Conservation (phyloP, 306 rosid genomes). For the Prunus fruticosa region DNA sequence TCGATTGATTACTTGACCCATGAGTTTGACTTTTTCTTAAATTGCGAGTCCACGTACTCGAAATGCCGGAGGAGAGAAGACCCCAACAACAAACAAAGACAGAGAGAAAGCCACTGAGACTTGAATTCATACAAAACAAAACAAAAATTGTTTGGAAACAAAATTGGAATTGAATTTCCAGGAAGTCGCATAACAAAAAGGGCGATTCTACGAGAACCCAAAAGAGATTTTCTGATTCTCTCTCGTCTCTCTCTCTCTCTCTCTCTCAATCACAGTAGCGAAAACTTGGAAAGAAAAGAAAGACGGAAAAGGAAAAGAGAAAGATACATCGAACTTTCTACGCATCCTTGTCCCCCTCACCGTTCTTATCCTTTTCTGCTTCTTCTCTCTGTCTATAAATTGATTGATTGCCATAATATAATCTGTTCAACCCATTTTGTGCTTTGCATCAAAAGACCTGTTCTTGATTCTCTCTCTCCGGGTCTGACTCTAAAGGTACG, state of each 20-base stretch:
- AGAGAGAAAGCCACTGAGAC: not conserved
- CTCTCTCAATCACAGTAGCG: not conserved
- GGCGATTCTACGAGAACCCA: not conserved
- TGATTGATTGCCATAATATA: not conserved
- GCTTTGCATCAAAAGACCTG: not conserved
- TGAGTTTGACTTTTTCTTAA: slow-evolving; percentile 6
- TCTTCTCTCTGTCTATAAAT: not conserved
- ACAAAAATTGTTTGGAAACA: not conserved
- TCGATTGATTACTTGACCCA: slow-evolving; percentile 2
- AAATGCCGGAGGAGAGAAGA: not conserved
- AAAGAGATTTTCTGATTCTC: not conserved
- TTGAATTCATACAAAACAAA: not conserved
- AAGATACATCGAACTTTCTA: slow-evolving; percentile 12
- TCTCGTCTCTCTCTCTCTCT: not conserved
- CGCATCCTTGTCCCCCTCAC: not conserved
- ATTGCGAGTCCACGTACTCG: slow-evolving; percentile 4
- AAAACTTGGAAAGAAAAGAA: not conserved
- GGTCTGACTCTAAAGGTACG: not conserved
- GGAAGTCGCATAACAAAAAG: not conserved
- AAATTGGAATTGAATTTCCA: slow-evolving; percentile 9
- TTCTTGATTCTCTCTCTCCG: not conserved
- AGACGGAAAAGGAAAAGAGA: not conserved
- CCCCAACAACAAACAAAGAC: not conserved
- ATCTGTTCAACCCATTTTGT: not conserved
- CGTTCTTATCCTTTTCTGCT: not conserved